phyloP scores from a whole-genome alignment of 371 early-diverging fungal species.

The Paraphysoderma sedebokerense region DNA sequence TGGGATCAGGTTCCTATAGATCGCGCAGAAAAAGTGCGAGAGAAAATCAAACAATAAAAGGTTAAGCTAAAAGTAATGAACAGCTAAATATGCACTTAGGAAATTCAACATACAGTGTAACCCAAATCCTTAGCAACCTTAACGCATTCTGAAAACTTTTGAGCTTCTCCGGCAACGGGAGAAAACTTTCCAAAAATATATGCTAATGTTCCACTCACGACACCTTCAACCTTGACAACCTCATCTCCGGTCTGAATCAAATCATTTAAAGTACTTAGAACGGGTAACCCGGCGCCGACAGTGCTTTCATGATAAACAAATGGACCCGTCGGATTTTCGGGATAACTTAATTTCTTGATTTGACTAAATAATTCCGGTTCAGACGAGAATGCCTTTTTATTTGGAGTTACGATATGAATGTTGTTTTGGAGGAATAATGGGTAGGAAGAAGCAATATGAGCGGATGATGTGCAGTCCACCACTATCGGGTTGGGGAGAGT shows the following conservation, averaged over 20 bases:
- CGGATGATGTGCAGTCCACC: constrained; percentile 83
- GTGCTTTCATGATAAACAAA: constrained; percentile 81
- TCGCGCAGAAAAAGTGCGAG: too few species aligned
- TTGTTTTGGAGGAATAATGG: constrained; percentile 62
- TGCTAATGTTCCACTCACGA: constrained; percentile 88
- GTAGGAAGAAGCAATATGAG: constrained; percentile 58
- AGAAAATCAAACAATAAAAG: too few species aligned
- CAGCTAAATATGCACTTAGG: background rate
- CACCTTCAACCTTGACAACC: constrained; percentile 80
- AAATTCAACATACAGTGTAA: constrained; percentile 81
- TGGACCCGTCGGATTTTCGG: constrained; percentile 9
- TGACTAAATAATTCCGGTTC: constrained; percentile 43
- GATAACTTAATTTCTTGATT: constrained; percentile 23
- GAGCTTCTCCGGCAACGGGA: constrained; percentile 18
- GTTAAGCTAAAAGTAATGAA: background rate
- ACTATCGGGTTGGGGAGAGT: constrained; percentile 10
- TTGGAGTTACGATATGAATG: constrained; percentile 84
- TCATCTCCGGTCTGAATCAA: constrained; percentile 82
- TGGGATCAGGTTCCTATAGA: constrained; percentile 83
- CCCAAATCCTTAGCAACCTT: constrained; percentile 76
- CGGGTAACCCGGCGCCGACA: constrained; percentile 95
- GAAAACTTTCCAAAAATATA: constrained; percentile 94
- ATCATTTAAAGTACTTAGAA: constrained; percentile 76
- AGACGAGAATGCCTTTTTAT: constrained; percentile 91
- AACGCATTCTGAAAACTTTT: constrained; percentile 74